Evolutionary conservation across 345 rosid species (phyloP).

Genomic region (Cardamine chenopodiifolia): DNA sequence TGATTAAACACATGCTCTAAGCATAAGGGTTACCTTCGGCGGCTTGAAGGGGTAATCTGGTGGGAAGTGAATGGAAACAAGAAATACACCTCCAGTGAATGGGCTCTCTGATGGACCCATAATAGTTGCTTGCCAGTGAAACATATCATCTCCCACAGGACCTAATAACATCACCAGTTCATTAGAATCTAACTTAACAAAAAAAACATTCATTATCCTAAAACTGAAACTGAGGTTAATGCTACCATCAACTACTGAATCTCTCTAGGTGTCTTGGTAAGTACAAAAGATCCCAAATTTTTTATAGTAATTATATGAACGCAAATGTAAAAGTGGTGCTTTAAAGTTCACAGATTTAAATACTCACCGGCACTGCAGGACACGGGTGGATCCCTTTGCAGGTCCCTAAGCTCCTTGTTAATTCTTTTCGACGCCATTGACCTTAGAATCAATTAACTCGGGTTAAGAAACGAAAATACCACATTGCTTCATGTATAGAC

Average conservation of each 20-base stretch:
- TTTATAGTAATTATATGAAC: background rate
- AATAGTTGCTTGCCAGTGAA: constrained; percentile 83
- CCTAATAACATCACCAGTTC: constrained; percentile 44
- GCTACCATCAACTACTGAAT: background rate
- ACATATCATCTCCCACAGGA: constrained; percentile 72
- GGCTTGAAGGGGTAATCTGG: constrained; percentile 86
- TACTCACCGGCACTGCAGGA: constrained; percentile 74
- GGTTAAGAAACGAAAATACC: background rate
- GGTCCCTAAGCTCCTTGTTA: constrained; percentile 73
- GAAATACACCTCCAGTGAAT: constrained; percentile 68
- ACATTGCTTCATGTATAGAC: background rate
- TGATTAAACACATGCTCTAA: background rate
- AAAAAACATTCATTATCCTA: background rate
- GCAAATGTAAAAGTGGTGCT: background rate
- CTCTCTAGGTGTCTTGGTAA: background rate
- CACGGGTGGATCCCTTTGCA: constrained; percentile 75
- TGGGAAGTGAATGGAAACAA: constrained; percentile 78
- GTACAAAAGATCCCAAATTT: background rate
- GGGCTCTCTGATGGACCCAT: constrained; percentile 82
- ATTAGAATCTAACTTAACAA: background rate
- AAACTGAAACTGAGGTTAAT: background rate
- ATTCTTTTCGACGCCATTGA: constrained; percentile 68
- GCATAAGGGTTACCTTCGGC: constrained; percentile 54
- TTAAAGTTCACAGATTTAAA: background rate
- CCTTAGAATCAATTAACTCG: background rate